Evolutionary conservation across 2,329 filamentous ascomycete species (phyloP).

Genomic region (Tolypocladium album): DNA sequence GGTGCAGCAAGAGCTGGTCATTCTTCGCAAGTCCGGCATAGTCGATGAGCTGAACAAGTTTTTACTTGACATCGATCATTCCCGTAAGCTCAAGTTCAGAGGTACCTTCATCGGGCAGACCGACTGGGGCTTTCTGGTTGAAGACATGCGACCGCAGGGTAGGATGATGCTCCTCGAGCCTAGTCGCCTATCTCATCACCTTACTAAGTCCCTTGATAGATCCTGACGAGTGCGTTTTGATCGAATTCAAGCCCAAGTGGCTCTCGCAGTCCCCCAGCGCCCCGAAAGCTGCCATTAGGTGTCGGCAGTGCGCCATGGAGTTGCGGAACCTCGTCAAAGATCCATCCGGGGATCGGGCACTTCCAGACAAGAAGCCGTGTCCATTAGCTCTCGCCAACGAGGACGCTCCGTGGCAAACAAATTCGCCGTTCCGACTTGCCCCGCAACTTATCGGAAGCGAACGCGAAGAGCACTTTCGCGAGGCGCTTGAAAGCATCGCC

Average conservation of each 20-base stretch:
- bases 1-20: slow-evolving; percentile 26
- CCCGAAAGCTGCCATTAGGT: slow-evolving; percentile 50
- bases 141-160: slow-evolving; percentile 50
- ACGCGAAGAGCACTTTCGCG: slow-evolving; percentile 15
- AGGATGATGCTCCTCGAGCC: slow-evolving; percentile 2
- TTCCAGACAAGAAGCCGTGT: slow-evolving; percentile 41
- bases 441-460: slow-evolving; percentile 18
- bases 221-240: slow-evolving; percentile 25
- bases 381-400: slow-evolving; percentile 52
- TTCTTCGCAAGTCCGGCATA: slow-evolving; percentile 23
- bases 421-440: slow-evolving; percentile 29
- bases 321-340: slow-evolving; percentile 23
- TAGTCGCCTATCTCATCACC: neutral
- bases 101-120: slow-evolving; percentile 40
- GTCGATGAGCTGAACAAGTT: slow-evolving; percentile 38
- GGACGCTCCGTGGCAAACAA: slow-evolving; percentile 31
- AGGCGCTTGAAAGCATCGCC: slow-evolving; percentile 16
- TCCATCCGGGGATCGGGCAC: slow-evolving; percentile 19
- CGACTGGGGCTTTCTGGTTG: slow-evolving; percentile 59
- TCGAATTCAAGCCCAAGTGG: slow-evolving; percentile 84
- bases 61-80: slow-evolving; percentile 36
- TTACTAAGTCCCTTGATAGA: slow-evolving; percentile 11
- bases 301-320: slow-evolving; percentile 60
- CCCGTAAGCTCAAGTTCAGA: slow-evolving; percentile 32
- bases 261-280: slow-evolving; percentile 65